Evolutionary conservation across 257 asterid genomes (phyloP).

Genomic region (Craterostigma plantagineum): DNA sequence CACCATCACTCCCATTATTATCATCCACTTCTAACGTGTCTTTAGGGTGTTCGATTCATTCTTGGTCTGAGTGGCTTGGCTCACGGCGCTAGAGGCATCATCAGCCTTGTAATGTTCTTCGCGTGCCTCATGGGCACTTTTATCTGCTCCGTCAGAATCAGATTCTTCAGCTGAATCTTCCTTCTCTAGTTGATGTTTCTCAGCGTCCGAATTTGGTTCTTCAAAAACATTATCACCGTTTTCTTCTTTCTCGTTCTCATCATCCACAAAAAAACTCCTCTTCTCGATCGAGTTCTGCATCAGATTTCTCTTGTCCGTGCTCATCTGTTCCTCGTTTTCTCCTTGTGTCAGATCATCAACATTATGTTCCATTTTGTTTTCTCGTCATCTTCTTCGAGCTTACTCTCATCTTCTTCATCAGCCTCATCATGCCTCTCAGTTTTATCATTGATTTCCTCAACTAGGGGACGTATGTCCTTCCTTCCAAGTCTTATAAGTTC

Average conservation of each 20-base stretch:
- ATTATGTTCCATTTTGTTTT: slow-evolving; percentile 16
- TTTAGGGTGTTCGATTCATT: slow-evolving; percentile 16
- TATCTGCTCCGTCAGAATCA: slow-evolving; percentile 30
- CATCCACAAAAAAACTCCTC: slow-evolving; percentile 22
- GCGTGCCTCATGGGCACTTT: slow-evolving; percentile 42
- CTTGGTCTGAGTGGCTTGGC: slow-evolving; percentile 27
- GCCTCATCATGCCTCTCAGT: slow-evolving; percentile 9
- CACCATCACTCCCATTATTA: too few relatives aligned
- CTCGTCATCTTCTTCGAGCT: neutral
- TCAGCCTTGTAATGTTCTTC: slow-evolving; percentile 89
- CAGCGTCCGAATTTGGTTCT: neutral
- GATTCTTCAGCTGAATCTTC: slow-evolving; percentile 31
- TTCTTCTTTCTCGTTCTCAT: slow-evolving; percentile 18
- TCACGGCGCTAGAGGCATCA: slow-evolving; percentile 96
- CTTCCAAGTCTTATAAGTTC: slow-evolving; percentile 49
- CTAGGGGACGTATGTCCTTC: slow-evolving; percentile 32
- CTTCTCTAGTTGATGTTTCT: too few relatives aligned
- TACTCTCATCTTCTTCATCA: slow-evolving; percentile 37
- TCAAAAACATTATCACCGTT: slow-evolving; percentile 33
- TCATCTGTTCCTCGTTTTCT: slow-evolving; percentile 37
- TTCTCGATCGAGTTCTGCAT: slow-evolving; percentile 31
- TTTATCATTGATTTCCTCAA: slow-evolving; percentile 16
- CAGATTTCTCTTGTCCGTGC: slow-evolving; percentile 46
- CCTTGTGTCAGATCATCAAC: slow-evolving; percentile 26
- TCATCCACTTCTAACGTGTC: slow-evolving; percentile 14